These are phyloP conservation scores for Glomus cerebriforme DNA, from an alignment of 192 early-diverging fungal genomes.

Conservation along the genomic window DNA sequence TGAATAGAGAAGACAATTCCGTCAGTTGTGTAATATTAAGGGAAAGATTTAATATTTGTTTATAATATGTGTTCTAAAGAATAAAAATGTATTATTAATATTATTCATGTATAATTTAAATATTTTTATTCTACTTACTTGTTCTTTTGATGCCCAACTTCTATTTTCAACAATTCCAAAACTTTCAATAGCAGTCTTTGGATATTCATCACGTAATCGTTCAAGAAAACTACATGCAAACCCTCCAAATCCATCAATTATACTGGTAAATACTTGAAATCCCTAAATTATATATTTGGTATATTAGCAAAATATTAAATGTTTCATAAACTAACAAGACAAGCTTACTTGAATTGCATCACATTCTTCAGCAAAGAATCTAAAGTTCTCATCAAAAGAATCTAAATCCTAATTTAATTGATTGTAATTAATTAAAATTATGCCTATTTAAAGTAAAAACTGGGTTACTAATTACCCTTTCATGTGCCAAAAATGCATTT, in stretches of 20 bases:
- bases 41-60: slow-evolving; percentile 42
- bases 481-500: slow-evolving; percentile 49
- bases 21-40: slow-evolving; percentile 44
- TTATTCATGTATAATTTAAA: neutral
- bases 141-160: neutral
- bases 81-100: neutral
- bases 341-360: slow-evolving; percentile 50
- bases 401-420: slow-evolving; percentile 45
- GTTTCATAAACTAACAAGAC: neutral
- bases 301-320: neutral
- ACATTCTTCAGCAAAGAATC: slow-evolving; percentile 58
- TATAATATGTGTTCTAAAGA: slow-evolving; percentile 29
- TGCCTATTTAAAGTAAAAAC: neutral
- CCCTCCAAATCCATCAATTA: slow-evolving; percentile 72
- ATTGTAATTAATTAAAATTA: neutral
- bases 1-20: slow-evolving; percentile 51
- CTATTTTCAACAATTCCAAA: slow-evolving; percentile 51
- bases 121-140: neutral
- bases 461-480: slow-evolving; percentile 40
- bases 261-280: slow-evolving; percentile 69
- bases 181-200: slow-evolving; percentile 61
- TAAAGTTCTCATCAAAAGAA: slow-evolving; percentile 54
- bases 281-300: slow-evolving; percentile 47
- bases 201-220: slow-evolving; percentile 68
- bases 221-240: slow-evolving; percentile 60